Evolutionary conservation across 495 filamentous ascomycete species (phyloP).

Genomic region (Penicillium pulvis): DNA sequence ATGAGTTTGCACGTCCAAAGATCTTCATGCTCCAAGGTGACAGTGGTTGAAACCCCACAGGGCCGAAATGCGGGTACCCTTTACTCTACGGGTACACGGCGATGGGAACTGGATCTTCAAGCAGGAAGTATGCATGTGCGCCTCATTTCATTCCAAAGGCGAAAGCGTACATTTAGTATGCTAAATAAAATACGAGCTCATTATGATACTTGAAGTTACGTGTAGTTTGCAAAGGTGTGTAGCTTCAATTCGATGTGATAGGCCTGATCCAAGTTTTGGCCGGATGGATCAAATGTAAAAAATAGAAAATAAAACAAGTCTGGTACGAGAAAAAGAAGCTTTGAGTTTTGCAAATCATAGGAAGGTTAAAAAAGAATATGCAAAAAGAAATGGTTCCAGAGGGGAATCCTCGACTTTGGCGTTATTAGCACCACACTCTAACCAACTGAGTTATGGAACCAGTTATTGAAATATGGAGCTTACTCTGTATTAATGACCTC

Average conservation of each 20-base stretch:
- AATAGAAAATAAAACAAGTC: background rate
- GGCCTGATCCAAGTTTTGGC: background rate
- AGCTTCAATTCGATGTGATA: background rate
- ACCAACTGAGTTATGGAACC: conserved; percentile 40
- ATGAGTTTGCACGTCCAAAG: background rate
- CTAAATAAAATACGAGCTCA: too few relatives aligned
- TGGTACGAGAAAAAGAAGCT: too few relatives aligned
- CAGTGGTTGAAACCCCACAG: background rate
- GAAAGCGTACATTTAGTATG: too few relatives aligned
- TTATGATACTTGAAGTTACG: too few relatives aligned
- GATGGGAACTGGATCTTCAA: background rate
- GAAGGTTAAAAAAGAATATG: background rate
- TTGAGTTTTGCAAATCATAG: too few relatives aligned
- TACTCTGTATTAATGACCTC: too few relatives aligned
- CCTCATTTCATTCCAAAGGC: background rate
- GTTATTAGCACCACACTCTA: conserved; percentile 43
- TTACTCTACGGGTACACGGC: background rate
- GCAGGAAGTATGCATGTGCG: background rate
- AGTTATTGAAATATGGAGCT: background rate
- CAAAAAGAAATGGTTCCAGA: conserved; percentile 2
- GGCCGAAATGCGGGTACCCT: background rate
- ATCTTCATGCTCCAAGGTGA: background rate
- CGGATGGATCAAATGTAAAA: background rate
- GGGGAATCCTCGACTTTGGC: conserved; percentile 35
- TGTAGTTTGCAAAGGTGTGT: background rate